Conservation (phyloP, 495 filamentous ascomycete species). For the Aspergillus homomorphus region DNA sequence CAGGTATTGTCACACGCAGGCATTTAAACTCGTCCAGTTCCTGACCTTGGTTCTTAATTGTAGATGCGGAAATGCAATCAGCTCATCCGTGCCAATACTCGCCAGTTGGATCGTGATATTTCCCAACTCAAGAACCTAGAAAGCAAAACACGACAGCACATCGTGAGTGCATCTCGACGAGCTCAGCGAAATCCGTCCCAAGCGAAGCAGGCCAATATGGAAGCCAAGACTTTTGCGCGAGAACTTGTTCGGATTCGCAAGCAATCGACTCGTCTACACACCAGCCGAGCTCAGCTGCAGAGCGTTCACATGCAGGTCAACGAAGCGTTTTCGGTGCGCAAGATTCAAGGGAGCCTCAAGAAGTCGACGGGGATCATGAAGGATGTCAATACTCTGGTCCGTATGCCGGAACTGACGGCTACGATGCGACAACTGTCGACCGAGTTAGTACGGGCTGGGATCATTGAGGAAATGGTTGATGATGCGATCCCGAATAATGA, state of each 20-base stretch:
- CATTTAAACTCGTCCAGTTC: neutral
- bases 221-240: constrained; percentile 81
- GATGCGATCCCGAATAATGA: constrained; percentile 76
- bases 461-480: constrained; percentile 96
- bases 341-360: constrained; percentile 90
- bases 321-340: constrained; percentile 91
- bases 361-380: constrained; percentile 92
- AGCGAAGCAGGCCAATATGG: constrained; percentile 68
- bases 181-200: constrained; percentile 73
- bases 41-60: constrained; percentile 9
- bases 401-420: constrained; percentile 78
- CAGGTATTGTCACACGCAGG: constrained; percentile 56
- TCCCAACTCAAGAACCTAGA: constrained; percentile 69
- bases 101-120: constrained; percentile 95
- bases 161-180: constrained; percentile 73
- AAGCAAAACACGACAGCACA: constrained; percentile 78
- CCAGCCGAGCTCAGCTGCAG: constrained; percentile 85
- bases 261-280: constrained; percentile 67
- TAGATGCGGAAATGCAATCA: constrained; percentile 95
- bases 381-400: constrained; percentile 84
- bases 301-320: constrained; percentile 97
- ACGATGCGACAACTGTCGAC: constrained; percentile 88
- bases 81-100: constrained; percentile 85
- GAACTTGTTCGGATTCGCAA: constrained; percentile 83
- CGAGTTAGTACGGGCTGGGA: constrained; percentile 89